Percentiles rank a stretch among this genome's conserved stretches.
phyloP scores from a whole-genome alignment of 2,329 filamentous ascomycete genomes.

The Paecilomyces sp. region DNA sequence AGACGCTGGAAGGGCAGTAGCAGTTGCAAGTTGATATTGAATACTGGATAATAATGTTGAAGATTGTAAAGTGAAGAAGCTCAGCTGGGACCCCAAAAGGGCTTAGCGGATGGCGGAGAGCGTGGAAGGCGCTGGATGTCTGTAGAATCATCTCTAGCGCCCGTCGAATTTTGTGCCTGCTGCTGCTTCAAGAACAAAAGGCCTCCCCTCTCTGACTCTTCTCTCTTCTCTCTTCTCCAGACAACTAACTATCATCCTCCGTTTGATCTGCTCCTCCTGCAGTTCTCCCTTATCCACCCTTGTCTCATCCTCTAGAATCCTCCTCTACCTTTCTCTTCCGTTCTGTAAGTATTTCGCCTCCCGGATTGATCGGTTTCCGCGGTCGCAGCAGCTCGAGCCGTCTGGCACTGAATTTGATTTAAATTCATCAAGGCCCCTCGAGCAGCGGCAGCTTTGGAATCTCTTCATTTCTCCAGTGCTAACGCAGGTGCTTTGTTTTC shows the following conservation, averaged over 20 bases:
- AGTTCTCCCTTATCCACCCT: conserved; percentile 9
- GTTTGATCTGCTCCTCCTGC: conserved; percentile 5
- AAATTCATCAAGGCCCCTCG: background rate
- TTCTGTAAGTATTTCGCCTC: conserved; percentile 4
- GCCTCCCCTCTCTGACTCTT: conserved; percentile 1
- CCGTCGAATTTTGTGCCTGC: conserved; percentile 8
- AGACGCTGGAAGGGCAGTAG: background rate
- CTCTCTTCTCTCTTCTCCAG: conserved; percentile 5
- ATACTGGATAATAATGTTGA: too few relatives aligned
- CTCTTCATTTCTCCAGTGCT: background rate
- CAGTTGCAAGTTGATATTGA: too few relatives aligned
- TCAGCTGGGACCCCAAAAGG: background rate
- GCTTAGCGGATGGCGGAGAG: conserved; percentile 8
- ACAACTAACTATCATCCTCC: conserved; percentile 1
- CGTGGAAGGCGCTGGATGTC: conserved; percentile 33
- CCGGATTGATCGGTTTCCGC: background rate
- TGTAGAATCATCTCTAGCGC: conserved; percentile 23
- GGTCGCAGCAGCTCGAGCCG: background rate
- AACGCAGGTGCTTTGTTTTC: background rate
- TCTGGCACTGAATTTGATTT: background rate
- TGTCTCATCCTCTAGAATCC: conserved; percentile 5
- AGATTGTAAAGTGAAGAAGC: too few relatives aligned
- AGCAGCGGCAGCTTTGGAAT: background rate
- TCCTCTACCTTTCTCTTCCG: conserved; percentile 1
- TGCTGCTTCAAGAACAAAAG: conserved; percentile 6